phyloP scores from a whole-genome alignment of 1,139 yeast species.

The Candida dubliniensis region DNA sequence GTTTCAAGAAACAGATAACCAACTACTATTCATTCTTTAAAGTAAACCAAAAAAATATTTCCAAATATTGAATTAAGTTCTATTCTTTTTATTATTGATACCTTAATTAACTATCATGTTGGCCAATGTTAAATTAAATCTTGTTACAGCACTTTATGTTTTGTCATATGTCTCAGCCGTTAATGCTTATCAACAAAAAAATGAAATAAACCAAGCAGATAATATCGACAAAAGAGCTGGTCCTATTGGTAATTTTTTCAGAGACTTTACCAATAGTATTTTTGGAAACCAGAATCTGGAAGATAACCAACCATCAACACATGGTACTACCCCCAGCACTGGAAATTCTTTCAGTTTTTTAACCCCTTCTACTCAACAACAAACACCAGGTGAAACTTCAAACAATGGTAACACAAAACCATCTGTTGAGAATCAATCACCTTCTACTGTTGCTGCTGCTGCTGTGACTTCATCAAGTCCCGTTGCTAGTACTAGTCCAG shows the following conservation, averaged over 20 bases:
- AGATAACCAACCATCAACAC: neutral
- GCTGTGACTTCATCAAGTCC: constrained; percentile 8
- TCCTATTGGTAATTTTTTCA: constrained; percentile 1
- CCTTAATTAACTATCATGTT: constrained; percentile 6
- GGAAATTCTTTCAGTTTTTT: too few relatives aligned
- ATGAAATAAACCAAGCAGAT: neutral
- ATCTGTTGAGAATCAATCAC: neutral
- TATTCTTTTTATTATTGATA: neutral
- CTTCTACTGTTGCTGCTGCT: constrained; percentile 9
- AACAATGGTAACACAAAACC: too few relatives aligned
- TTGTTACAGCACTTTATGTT: constrained; percentile 11
- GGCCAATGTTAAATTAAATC: constrained; percentile 11
- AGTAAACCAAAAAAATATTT: neutral
- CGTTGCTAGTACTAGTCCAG: constrained; percentile 6
- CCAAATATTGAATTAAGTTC: neutral
- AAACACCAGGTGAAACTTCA: too few relatives aligned
- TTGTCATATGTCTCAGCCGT: constrained; percentile 9
- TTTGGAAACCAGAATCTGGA: constrained; percentile 4
- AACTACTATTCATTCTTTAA: constrained; percentile 13
- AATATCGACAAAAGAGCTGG: constrained; percentile 2
- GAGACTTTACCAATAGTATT: constrained; percentile 5
- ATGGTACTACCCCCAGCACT: neutral
- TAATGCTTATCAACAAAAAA: constrained; percentile 2
- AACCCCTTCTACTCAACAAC: too few relatives aligned
- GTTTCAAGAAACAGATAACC: constrained; percentile 4